These are phyloP conservation scores for Spencermartinsiella europaea DNA, from an alignment of 805 yeast species.

Conservation along the genomic window DNA sequence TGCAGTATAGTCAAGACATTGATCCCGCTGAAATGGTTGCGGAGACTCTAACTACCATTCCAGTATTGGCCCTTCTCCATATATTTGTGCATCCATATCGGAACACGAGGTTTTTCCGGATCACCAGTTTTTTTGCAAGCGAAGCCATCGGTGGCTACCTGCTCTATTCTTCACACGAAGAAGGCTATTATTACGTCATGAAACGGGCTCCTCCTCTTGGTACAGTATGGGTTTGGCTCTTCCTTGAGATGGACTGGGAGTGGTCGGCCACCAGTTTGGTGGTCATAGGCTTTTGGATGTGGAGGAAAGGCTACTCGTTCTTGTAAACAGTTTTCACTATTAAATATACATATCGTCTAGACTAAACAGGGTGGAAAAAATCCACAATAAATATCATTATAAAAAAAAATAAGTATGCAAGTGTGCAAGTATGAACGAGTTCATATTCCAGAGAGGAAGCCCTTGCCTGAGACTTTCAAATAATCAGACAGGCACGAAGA, in stretches of 20 bases:
- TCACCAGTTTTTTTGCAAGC: constrained; percentile 21
- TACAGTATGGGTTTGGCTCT: constrained; percentile 37
- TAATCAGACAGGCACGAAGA: background rate
- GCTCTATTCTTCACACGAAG: constrained; percentile 30
- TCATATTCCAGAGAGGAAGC: too few relatives aligned
- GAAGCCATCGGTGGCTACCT: constrained; percentile 32
- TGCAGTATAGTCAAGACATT: constrained; percentile 29
- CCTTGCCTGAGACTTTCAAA: too few relatives aligned
- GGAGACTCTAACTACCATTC: constrained; percentile 26
- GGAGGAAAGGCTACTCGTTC: constrained; percentile 17
- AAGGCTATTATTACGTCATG: constrained; percentile 37
- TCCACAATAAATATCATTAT: too few relatives aligned
- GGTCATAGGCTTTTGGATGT: constrained; percentile 25
- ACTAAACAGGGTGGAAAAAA: background rate
- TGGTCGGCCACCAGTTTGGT: constrained; percentile 27
- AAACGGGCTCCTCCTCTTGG: constrained; percentile 37
- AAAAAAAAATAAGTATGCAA: background rate
- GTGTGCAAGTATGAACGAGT: too few relatives aligned
- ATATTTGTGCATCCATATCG: constrained; percentile 25
- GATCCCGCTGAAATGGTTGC: constrained; percentile 12
- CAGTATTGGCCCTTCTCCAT: constrained; percentile 29
- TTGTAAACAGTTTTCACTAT: background rate
- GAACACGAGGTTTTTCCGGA: constrained; percentile 19
- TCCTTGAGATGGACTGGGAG: constrained; percentile 36
- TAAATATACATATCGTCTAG: too few relatives aligned